Conservation (phyloP, 257 asterid species). For the Solanum virginianum region DNA sequence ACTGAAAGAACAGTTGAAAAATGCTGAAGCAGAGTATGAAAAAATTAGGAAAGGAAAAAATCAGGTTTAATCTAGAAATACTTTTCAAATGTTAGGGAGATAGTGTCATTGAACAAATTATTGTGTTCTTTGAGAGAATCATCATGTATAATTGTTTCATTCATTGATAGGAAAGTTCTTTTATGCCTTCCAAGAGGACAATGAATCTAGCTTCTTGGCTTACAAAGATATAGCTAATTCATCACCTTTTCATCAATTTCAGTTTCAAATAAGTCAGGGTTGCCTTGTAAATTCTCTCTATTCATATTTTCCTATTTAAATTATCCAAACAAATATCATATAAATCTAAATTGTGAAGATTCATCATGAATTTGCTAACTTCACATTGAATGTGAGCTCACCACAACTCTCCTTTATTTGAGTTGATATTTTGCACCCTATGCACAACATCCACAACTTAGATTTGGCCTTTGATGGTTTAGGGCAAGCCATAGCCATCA, state of each 20-base stretch:
- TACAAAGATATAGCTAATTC: neutral
- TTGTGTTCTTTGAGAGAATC: neutral
- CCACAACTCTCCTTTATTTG: neutral
- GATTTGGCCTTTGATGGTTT: too few species aligned
- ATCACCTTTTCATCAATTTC: neutral
- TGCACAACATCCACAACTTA: too few species aligned
- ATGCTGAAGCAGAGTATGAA: slow-evolving; percentile 69
- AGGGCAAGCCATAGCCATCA: too few species aligned
- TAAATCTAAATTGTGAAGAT: neutral
- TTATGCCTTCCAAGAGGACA: neutral
- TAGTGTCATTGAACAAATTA: neutral
- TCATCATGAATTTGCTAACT: neutral
- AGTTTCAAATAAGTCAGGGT: neutral
- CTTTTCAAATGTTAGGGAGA: neutral
- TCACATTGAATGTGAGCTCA: neutral
- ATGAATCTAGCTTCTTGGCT: neutral
- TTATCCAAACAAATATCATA: neutral
- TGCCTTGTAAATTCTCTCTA: neutral
- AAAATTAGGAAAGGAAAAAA: slow-evolving; percentile 59
- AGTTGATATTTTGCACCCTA: too few species aligned
- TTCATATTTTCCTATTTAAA: neutral
- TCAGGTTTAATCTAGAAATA: slow-evolving; percentile 8
- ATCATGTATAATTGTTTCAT: neutral
- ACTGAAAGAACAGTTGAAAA: slow-evolving; percentile 45
- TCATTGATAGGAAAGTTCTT: neutral